phyloP scores from a whole-genome alignment of 164 flowering plant genomes.

The Dillenia turbinata region DNA sequence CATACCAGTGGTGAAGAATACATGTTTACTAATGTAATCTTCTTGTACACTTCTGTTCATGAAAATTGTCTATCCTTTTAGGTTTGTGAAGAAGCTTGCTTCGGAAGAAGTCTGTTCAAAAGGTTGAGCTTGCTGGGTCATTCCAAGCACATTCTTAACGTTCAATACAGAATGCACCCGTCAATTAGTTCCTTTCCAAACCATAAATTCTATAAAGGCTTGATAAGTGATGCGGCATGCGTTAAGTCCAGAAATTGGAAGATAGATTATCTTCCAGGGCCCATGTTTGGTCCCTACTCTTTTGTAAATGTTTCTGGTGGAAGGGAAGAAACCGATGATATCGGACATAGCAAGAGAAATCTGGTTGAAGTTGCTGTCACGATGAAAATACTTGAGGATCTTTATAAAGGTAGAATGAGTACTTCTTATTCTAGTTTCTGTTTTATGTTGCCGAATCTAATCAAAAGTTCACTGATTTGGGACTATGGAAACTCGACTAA shows the following conservation, averaged over 20 bases:
- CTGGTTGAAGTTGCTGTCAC: slow-evolving; percentile 46
- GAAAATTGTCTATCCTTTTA: background rate
- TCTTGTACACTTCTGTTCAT: too few species aligned
- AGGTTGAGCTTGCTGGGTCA: slow-evolving; percentile 35
- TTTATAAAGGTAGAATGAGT: slow-evolving; percentile 32
- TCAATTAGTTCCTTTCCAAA: slow-evolving; percentile 44
- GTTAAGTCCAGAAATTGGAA: slow-evolving; percentile 22
- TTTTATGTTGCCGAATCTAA: too few species aligned
- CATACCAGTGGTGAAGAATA: too few species aligned
- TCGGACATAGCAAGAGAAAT: slow-evolving; percentile 36
- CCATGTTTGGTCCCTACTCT: slow-evolving; percentile 47
- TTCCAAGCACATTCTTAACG: slow-evolving; percentile 36
- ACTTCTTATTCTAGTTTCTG: too few species aligned
- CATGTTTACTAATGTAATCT: too few species aligned
- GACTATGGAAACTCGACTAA: too few species aligned
- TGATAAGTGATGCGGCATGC: slow-evolving; percentile 28
- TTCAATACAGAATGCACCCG: slow-evolving; percentile 57
- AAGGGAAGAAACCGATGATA: slow-evolving; percentile 37
- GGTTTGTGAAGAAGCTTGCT: slow-evolving; percentile 33
- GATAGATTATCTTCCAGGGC: slow-evolving; percentile 27
- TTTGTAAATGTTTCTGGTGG: slow-evolving; percentile 43
- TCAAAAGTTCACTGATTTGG: too few species aligned
- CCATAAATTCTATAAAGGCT: slow-evolving; percentile 26
- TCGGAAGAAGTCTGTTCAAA: slow-evolving; percentile 47
- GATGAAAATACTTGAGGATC: slow-evolving; percentile 22